phyloP scores from a whole-genome alignment of 805 yeast species.

The Candida insectalens region DNA sequence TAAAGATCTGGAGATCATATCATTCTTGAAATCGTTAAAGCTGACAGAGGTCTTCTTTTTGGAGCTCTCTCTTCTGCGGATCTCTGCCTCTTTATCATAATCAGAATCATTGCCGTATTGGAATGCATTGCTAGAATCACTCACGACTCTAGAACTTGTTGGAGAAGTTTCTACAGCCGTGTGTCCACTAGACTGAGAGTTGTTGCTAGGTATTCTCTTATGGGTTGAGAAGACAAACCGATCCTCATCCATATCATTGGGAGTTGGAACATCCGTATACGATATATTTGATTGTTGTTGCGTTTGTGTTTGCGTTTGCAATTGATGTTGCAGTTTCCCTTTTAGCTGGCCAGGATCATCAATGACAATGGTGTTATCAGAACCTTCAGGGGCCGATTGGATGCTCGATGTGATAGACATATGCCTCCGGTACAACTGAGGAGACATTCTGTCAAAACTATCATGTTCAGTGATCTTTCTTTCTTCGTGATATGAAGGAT shows the following conservation, averaged over 20 bases:
- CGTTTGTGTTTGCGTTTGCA: no score
- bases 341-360: no score
- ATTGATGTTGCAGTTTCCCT: no score
- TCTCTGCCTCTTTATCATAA: background rate
- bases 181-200: conserved; percentile 1
- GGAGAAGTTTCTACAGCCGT: background rate
- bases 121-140: background rate
- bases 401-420: no score
- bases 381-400: no score
- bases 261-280: no score
- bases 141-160: background rate
- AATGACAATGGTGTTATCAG: no score
- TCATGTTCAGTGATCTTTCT: conserved; percentile 14
- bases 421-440: conserved; percentile 14
- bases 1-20: conserved; percentile 8
- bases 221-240: conserved; percentile 8
- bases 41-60: conserved; percentile 11
- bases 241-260: no score
- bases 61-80: background rate
- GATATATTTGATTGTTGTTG: no score
- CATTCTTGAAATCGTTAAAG: conserved; percentile 17
- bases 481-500: background rate
- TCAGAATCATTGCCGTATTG: background rate
- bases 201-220: background rate
- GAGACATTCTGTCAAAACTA: conserved; percentile 13